Evolutionary conservation across 129 eudicot species (phyloP).

Genomic region (Flaveria brownii): DNA sequence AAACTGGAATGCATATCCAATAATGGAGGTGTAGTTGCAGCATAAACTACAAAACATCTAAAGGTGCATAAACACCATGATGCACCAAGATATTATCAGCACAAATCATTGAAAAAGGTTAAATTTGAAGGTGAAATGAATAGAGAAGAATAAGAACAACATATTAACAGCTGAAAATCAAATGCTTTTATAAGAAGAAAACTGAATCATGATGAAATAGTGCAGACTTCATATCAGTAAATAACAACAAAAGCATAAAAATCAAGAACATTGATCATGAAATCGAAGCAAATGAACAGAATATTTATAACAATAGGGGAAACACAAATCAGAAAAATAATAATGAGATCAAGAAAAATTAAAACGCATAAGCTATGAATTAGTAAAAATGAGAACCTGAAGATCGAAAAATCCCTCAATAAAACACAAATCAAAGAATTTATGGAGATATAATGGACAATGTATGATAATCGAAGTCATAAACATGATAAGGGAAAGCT

Average conservation of each 20-base stretch:
- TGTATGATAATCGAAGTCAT: neutral
- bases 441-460: neutral
- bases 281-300: too few species aligned
- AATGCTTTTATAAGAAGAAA: neutral
- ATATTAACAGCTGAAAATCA: neutral
- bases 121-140: neutral
- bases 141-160: neutral
- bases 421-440: neutral
- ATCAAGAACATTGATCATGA: too few species aligned
- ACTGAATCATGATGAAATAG: neutral
- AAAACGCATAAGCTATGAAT: constrained; percentile 14
- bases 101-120: neutral
- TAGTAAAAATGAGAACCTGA: constrained; percentile 9
- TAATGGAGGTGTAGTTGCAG: constrained; percentile 8
- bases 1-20: neutral
- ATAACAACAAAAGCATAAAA: too few species aligned
- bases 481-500: constrained; percentile 28
- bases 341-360: neutral
- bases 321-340: neutral
- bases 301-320: too few species aligned
- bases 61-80: constrained; percentile 10
- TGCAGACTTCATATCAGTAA: too few species aligned
- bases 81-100: neutral
- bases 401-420: neutral
- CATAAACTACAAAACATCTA: neutral